Percentiles rank a stretch among this genome's conserved stretches.
These are phyloP conservation scores for Trichomonascaceae sp. DNA, from an alignment of 1,139 yeast species.

Conservation along the genomic window DNA sequence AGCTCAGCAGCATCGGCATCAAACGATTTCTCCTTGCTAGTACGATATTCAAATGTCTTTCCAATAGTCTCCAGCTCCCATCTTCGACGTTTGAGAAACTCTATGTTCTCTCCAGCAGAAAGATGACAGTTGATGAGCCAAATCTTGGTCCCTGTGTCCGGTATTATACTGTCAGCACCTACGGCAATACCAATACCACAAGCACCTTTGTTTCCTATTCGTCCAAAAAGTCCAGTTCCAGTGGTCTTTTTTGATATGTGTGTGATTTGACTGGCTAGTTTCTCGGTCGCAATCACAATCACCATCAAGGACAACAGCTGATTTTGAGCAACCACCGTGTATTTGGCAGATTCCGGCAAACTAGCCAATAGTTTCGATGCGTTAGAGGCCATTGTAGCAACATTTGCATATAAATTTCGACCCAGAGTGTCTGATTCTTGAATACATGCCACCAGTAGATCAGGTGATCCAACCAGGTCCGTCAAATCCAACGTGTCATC, in stretches of 20 bases:
- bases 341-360: conserved; percentile 19
- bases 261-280: conserved; percentile 35
- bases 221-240: conserved; percentile 49
- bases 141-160: conserved; percentile 40
- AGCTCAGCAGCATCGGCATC: conserved; percentile 20
- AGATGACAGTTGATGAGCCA: conserved; percentile 60
- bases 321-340: conserved; percentile 33
- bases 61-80: conserved; percentile 41
- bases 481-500: conserved; percentile 21
- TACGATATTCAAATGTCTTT: conserved; percentile 25
- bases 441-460: conserved; percentile 41
- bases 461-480: conserved; percentile 28
- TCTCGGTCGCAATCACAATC: conserved; percentile 34
- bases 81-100: conserved; percentile 33
- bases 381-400: conserved; percentile 38
- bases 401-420: conserved; percentile 40
- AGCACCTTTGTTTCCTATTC: conserved; percentile 61
- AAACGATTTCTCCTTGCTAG: conserved; percentile 13
- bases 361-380: conserved; percentile 28
- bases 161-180: conserved; percentile 26
- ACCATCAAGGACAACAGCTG: conserved; percentile 48
- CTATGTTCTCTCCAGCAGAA: conserved; percentile 51
- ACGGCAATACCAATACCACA: conserved; percentile 35
- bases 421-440: conserved; percentile 53
- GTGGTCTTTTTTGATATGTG: conserved; percentile 35